These are phyloP conservation scores for Dactylorhiza incarnata DNA, from an alignment of 106 monocot genomes.

Conservation along the genomic window DNA sequence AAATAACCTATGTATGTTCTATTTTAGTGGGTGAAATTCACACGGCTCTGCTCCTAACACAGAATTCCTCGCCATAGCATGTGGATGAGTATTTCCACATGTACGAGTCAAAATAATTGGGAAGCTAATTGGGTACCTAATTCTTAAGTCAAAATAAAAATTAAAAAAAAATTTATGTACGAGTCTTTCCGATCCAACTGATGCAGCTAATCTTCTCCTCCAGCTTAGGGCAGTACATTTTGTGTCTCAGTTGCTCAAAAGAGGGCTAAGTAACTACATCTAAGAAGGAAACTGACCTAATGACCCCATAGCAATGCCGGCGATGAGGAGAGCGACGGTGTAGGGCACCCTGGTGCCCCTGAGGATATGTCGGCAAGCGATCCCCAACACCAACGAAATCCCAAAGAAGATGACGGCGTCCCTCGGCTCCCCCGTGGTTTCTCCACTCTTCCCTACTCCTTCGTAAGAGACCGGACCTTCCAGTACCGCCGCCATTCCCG, in stretches of 20 bases:
- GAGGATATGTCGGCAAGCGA: conserved; percentile 74
- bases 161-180: neutral
- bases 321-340: conserved; percentile 83
- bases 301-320: conserved; percentile 74
- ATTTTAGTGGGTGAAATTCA: neutral
- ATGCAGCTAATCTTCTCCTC: neutral
- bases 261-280: neutral
- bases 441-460: neutral
- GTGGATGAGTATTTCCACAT: neutral
- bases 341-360: conserved; percentile 83
- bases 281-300: conserved; percentile 32
- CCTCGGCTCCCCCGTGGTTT: conserved; percentile 29
- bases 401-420: conserved; percentile 89
- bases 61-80: neutral
- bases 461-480: neutral
- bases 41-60: neutral
- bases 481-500: conserved; percentile 2
- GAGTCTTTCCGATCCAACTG: neutral
- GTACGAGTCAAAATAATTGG: no score
- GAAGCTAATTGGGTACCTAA: no score
- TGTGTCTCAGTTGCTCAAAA: neutral
- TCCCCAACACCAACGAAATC: conserved; percentile 72
- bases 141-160: neutral
- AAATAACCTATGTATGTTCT: neutral
- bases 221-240: neutral